phyloP scores from a whole-genome alignment of 441 rosid species.

The Flueggea neowawraea region DNA sequence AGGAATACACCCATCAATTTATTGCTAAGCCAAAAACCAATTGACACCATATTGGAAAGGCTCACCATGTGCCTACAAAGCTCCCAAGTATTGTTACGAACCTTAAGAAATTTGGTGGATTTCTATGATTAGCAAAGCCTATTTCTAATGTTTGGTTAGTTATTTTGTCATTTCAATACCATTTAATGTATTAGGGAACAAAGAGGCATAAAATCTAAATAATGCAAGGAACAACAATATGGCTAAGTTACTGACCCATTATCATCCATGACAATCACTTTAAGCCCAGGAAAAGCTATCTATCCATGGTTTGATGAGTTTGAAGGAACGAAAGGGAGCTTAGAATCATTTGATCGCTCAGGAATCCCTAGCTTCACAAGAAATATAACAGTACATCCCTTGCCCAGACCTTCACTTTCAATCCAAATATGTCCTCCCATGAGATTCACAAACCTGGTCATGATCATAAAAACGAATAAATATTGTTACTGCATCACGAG shows the following conservation, averaged over 20 bases:
- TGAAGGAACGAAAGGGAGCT: slow-evolving; percentile 39
- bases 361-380: slow-evolving; percentile 72
- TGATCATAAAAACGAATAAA: slow-evolving; percentile 12
- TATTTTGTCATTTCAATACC: too few relatives aligned
- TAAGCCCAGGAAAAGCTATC: slow-evolving; percentile 70
- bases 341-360: slow-evolving; percentile 50
- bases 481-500: not conserved
- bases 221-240: slow-evolving; percentile 11
- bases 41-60: too few relatives aligned
- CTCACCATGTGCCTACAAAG: too few relatives aligned
- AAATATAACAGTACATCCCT: slow-evolving; percentile 80
- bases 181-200: not conserved
- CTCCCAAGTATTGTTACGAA: too few relatives aligned
- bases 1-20: too few relatives aligned
- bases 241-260: slow-evolving; percentile 56
- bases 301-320: slow-evolving; percentile 39
- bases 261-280: slow-evolving; percentile 91
- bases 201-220: not conserved
- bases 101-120: too few relatives aligned
- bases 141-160: too few relatives aligned
- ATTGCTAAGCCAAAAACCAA: too few relatives aligned
- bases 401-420: slow-evolving; percentile 92
- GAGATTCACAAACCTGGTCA: slow-evolving; percentile 85
- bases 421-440: slow-evolving; percentile 98
- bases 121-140: too few relatives aligned